Evolutionary conservation across 768 basidiomycete genomes (phyloP).

Genomic region (Lactarius indigo): DNA sequence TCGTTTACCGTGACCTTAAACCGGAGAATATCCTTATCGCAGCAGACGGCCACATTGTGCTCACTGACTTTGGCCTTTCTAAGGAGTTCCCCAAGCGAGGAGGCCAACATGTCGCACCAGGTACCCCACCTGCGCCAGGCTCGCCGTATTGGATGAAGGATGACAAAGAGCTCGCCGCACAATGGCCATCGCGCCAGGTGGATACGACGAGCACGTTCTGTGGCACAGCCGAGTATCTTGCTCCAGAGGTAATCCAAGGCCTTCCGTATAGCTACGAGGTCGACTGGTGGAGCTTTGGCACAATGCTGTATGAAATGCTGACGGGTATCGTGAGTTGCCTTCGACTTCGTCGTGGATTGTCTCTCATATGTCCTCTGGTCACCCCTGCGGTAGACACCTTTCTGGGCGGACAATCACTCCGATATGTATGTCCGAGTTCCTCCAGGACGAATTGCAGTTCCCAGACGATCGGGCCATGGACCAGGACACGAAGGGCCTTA

Average conservation of each 20-base stretch:
- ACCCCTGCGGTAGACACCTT: slow-evolving; percentile 62
- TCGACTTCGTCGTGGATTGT: background rate
- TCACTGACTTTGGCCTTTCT: slow-evolving; percentile 95
- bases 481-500: slow-evolving; percentile 90
- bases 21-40: slow-evolving; percentile 97
- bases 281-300: slow-evolving; percentile 98
- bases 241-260: slow-evolving; percentile 95
- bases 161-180: slow-evolving; percentile 50
- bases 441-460: slow-evolving; percentile 87
- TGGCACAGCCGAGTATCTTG: slow-evolving; percentile 94
- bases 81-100: slow-evolving; percentile 77
- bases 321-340: slow-evolving; percentile 81
- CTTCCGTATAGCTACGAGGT: slow-evolving; percentile 89
- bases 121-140: slow-evolving; percentile 47
- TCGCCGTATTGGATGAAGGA: slow-evolving; percentile 79
- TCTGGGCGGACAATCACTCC: slow-evolving; percentile 89
- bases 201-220: slow-evolving; percentile 87
- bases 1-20: slow-evolving; percentile 97
- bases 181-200: slow-evolving; percentile 52
- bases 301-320: slow-evolving; percentile 97
- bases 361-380: slow-evolving; percentile 13
- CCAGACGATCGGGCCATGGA: slow-evolving; percentile 92
- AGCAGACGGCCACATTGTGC: slow-evolving; percentile 89
- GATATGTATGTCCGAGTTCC: slow-evolving; percentile 94
- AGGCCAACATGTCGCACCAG: slow-evolving; percentile 34